Conservation (phyloP, 2,329 filamentous ascomycete species). For the Alternaria arborescens region DNA sequence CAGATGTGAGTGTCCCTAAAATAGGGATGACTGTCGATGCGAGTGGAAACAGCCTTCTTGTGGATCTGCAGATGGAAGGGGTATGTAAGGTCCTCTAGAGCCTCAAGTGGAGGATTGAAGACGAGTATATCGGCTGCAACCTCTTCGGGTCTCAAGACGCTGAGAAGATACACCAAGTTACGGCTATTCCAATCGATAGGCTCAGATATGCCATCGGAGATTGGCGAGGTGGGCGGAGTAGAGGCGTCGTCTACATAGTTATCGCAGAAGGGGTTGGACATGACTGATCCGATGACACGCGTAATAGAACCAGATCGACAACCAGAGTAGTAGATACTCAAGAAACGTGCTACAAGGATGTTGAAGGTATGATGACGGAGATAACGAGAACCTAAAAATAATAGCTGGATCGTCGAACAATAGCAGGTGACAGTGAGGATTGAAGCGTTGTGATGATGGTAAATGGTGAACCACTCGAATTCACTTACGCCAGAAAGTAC, state of each 20-base stretch:
- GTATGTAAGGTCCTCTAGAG: conserved; percentile 5
- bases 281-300: background rate
- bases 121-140: conserved; percentile 13
- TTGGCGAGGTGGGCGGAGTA: conserved; percentile 4
- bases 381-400: background rate
- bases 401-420: background rate
- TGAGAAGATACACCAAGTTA: conserved; percentile 31
- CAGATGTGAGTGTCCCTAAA: conserved; percentile 23
- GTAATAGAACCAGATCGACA: background rate
- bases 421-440: conserved; percentile 4
- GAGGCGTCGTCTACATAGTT: conserved; percentile 4
- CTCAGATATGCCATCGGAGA: background rate
- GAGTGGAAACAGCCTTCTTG: background rate
- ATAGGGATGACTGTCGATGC: conserved; percentile 2
- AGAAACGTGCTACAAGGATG: background rate
- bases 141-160: conserved; percentile 22
- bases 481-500: background rate
- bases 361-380: background rate
- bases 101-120: conserved; percentile 25
- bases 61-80: conserved; percentile 25
- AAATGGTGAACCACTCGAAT: conserved; percentile 5
- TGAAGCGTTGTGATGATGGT: conserved; percentile 12
- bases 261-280: conserved; percentile 22
- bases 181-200: conserved; percentile 27
- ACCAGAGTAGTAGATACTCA: background rate